These are phyloP conservation scores for Rosa rugosa DNA, from an alignment of 306 rosid genomes.

Conservation along the genomic window DNA sequence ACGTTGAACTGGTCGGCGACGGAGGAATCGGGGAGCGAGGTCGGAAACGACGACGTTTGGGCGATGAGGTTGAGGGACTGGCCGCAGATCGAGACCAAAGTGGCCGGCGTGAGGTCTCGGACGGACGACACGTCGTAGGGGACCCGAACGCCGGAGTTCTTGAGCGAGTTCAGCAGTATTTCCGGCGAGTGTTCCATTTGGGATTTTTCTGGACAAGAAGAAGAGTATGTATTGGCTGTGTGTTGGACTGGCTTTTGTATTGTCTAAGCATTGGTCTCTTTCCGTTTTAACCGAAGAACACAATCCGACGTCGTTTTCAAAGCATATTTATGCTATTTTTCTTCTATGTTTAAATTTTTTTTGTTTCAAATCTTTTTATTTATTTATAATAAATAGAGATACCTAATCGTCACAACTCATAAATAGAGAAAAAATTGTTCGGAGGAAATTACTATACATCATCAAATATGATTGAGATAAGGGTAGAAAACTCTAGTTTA, in stretches of 20 bases:
- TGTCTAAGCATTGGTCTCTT: not conserved
- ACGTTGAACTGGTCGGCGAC: slow-evolving; percentile 50
- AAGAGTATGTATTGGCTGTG: not conserved
- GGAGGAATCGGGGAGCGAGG: slow-evolving; percentile 47
- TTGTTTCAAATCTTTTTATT: no score
- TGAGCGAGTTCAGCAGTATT: slow-evolving; percentile 39
- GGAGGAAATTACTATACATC: no score
- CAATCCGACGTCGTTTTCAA: not conserved
- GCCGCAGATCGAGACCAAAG: slow-evolving; percentile 47
- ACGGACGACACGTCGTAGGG: slow-evolving; percentile 37
- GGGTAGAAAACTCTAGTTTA: no score
- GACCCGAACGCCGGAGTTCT: slow-evolving; percentile 34
- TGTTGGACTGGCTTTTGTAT: not conserved
- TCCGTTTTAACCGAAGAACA: not conserved
- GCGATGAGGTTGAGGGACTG: slow-evolving; percentile 46
- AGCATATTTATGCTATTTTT: not conserved
- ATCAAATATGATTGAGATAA: no score
- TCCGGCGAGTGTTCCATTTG: slow-evolving; percentile 44
- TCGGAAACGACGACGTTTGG: slow-evolving; percentile 29
- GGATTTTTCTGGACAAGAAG: not conserved
- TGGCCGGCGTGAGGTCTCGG: slow-evolving; percentile 32
- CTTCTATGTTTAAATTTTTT: no score
- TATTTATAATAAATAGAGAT: no score
- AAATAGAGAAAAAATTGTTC: no score
- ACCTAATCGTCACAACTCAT: no score